Percentiles rank a stretch among this genome's conserved stretches.
Conservation (phyloP, 2,329 filamentous ascomycete species). For the Proliferodiscus dingleyae region DNA sequence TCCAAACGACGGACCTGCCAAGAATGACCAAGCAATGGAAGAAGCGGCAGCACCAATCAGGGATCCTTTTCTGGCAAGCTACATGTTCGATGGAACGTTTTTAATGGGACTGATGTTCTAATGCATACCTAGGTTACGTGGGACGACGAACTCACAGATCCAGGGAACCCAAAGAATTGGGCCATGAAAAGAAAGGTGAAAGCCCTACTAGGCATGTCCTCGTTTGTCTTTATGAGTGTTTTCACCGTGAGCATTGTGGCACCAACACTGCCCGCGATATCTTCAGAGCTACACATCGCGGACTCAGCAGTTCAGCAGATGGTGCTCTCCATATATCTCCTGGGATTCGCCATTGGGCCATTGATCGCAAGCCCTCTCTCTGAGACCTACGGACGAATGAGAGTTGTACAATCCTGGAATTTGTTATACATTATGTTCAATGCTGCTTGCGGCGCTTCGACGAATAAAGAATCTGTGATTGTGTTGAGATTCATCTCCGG, state of each 20-base stretch:
- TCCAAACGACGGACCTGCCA: too few species aligned
- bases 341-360: constrained; percentile 41
- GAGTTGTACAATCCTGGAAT: constrained; percentile 53
- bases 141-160: constrained; percentile 8
- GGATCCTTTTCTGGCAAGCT: too few species aligned
- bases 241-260: constrained; percentile 49
- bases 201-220: constrained; percentile 41
- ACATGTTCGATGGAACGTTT: too few species aligned
- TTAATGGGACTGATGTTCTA: too few species aligned
- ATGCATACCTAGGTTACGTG: too few species aligned
- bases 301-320: constrained; percentile 37
- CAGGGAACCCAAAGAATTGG: constrained; percentile 14
- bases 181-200: constrained; percentile 36
- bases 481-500: constrained; percentile 53
- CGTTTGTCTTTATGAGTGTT: constrained; percentile 43
- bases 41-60: too few species aligned
- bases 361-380: constrained; percentile 56
- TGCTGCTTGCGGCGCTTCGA: constrained; percentile 44
- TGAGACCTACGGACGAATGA: constrained; percentile 55
- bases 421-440: constrained; percentile 49
- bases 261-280: constrained; percentile 44
- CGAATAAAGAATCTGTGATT: constrained; percentile 48
- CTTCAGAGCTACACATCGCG: constrained; percentile 46
- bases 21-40: too few species aligned
- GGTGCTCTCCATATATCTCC: constrained; percentile 37